phyloP scores from a whole-genome alignment of 2,329 filamentous ascomycete genomes.

The Trichoderma lentiforme region DNA sequence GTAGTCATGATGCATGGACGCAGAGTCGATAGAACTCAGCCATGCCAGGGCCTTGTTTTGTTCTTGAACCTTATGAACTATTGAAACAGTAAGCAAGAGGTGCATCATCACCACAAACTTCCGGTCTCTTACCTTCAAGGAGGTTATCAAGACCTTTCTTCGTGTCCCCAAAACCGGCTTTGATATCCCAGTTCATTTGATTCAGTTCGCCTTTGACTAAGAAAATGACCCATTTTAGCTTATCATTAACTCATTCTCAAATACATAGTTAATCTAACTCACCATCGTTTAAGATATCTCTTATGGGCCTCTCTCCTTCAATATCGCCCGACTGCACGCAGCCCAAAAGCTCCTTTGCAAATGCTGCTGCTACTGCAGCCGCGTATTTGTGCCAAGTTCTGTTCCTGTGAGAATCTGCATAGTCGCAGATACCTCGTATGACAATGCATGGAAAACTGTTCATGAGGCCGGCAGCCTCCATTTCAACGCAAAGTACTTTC shows the following conservation, averaged over 20 bases:
- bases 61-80: not conserved
- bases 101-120: not conserved
- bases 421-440: slow-evolving; percentile 14
- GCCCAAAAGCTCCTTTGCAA: not conserved
- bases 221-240: not conserved
- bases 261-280: not conserved
- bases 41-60: not conserved
- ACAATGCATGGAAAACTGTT: not conserved
- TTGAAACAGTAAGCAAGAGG: not conserved
- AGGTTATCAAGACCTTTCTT: not conserved
- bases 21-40: not conserved
- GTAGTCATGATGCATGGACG: not conserved
- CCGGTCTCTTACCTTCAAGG: not conserved
- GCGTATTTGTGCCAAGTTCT: not conserved
- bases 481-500: not conserved
- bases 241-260: not conserved
- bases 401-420: not conserved
- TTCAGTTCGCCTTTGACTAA: not conserved
- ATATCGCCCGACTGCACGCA: not conserved
- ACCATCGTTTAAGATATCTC: not conserved
- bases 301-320: not conserved
- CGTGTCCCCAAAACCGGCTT: not conserved
- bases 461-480: not conserved
- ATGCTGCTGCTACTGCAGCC: not conserved
- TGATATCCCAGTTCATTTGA: not conserved